A percentile compares a stretch with the other conserved stretches of the same genome.
Conservation (phyloP, 208 protist species). For the Trypanosoma platydactyli region DNA sequence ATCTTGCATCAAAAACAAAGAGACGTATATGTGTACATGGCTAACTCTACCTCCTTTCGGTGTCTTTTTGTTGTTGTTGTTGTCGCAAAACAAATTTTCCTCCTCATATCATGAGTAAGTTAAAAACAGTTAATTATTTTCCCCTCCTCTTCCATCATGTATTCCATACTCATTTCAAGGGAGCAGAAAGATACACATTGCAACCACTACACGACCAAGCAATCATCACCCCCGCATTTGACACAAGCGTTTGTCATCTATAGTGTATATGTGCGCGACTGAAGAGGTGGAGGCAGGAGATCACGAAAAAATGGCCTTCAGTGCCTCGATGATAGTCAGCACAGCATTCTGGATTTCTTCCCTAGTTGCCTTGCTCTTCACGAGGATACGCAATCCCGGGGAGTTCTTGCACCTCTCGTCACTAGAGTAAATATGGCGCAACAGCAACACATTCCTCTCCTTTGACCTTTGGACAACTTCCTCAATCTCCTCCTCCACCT, state of each 20-base stretch:
- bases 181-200: not conserved
- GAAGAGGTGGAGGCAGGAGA: too few species aligned
- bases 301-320: slow-evolving; percentile 62
- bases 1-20: too few species aligned
- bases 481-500: slow-evolving; percentile 64
- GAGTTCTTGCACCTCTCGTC: slow-evolving; percentile 58
- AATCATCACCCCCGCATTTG: too few species aligned
- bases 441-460: slow-evolving; percentile 54
- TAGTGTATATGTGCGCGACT: not conserved
- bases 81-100: too few species aligned
- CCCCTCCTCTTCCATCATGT: too few species aligned
- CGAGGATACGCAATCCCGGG: slow-evolving; percentile 64
- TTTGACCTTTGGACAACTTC: slow-evolving; percentile 48
- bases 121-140: too few species aligned
- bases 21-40: too few species aligned
- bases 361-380: slow-evolving; percentile 57
- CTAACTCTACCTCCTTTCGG: too few species aligned
- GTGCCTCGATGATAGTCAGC: slow-evolving; percentile 44
- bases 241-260: slow-evolving; percentile 20
- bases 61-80: too few species aligned
- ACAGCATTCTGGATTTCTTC: slow-evolving; percentile 49
- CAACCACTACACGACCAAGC: not conserved
- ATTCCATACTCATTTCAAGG: not conserved
- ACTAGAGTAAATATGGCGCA: slow-evolving; percentile 64
- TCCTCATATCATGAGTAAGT: too few species aligned